These are phyloP conservation scores for Tulasnella sp. DNA, from an alignment of 768 basidiomycete genomes.

Conservation along the genomic window DNA sequence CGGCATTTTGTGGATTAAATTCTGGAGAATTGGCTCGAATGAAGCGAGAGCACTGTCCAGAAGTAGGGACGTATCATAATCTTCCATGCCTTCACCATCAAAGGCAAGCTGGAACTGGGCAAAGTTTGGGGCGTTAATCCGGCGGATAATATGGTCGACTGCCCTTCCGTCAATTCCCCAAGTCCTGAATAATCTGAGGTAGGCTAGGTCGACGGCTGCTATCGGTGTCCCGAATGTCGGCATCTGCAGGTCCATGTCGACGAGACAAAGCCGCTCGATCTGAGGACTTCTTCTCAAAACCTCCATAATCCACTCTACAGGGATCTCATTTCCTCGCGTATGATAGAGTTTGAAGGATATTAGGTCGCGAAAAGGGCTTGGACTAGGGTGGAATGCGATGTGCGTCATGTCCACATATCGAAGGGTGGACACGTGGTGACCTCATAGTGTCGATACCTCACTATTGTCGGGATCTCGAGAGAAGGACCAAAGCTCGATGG, in stretches of 20 bases:
- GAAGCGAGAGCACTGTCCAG: neutral
- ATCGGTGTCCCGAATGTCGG: neutral
- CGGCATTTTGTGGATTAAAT: neutral
- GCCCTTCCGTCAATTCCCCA: neutral
- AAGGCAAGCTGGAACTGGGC: neutral
- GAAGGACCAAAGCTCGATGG: neutral
- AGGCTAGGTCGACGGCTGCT: neutral
- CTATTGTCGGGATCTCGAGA: too few relatives aligned
- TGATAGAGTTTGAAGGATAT: neutral
- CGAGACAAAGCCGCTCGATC: neutral
- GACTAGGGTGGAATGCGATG: neutral
- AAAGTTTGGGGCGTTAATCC: neutral
- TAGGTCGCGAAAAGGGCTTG: neutral
- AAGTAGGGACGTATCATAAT: neutral
- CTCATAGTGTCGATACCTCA: neutral
- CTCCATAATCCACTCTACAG: neutral
- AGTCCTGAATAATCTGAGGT: neutral
- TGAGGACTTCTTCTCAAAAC: neutral
- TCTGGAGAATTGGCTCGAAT: neutral
- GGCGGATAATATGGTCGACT: neutral
- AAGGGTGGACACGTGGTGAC: neutral
- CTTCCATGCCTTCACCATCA: neutral
- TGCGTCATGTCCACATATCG: neutral
- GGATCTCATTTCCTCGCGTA: neutral
- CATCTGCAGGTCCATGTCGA: neutral